Percentiles rank a stretch among this genome's conserved stretches.
Conservation (phyloP, 441 rosid genomes). For the Gossypium aridum region DNA sequence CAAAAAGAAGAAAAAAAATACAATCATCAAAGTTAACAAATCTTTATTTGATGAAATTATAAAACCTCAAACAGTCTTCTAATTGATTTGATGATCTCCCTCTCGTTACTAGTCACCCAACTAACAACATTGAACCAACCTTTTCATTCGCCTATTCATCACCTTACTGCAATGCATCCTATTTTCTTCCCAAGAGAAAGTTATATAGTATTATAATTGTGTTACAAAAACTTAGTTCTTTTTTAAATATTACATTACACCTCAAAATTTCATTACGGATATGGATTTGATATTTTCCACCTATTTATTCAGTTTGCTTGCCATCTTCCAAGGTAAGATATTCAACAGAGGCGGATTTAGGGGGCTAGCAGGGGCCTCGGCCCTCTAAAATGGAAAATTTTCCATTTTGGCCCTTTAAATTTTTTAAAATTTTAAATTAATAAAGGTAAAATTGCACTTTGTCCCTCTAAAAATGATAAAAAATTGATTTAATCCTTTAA, state of each 20-base stretch:
- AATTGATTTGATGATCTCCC: background rate
- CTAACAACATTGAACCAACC: background rate
- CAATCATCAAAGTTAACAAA: background rate
- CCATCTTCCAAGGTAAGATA: constrained; percentile 24
- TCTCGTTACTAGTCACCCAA: background rate
- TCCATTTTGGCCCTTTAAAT: no score
- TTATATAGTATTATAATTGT: background rate
- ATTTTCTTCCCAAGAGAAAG: background rate
- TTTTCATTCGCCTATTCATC: background rate
- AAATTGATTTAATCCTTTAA: no score
- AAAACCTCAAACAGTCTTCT: background rate
- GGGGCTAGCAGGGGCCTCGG: no score
- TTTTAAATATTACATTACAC: background rate
- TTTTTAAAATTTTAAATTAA: no score
- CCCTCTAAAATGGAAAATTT: no score
- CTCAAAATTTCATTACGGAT: background rate
- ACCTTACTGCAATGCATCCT: background rate
- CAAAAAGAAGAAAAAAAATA: no score
- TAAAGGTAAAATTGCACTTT: no score
- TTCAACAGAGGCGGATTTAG: no score
- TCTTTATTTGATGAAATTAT: background rate
- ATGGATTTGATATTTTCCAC: constrained; percentile 18
- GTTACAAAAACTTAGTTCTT: background rate
- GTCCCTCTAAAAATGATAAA: no score
- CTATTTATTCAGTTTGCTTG: constrained; percentile 23